Evolutionary conservation across 306 rosid species (phyloP).

Genomic region (Rubus parviflorus): DNA sequence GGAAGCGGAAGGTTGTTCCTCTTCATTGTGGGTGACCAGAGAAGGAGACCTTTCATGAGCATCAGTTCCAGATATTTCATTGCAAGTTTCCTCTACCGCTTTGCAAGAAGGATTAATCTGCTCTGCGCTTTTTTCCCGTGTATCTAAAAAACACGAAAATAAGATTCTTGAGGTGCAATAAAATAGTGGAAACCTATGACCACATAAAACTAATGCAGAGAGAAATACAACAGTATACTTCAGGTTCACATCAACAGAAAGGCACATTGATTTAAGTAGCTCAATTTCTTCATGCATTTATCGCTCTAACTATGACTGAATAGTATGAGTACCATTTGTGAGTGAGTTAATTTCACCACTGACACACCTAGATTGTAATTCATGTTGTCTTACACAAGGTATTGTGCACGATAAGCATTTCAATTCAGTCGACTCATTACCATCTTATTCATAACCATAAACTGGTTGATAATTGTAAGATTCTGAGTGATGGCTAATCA

Average conservation of each 20-base stretch:
- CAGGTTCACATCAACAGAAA: background rate
- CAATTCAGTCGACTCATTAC: background rate
- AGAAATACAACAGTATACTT: background rate
- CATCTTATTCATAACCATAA: background rate
- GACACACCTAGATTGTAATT: background rate
- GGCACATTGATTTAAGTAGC: background rate
- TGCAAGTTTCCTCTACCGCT: constrained; percentile 31
- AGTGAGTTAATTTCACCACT: background rate
- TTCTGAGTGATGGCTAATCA: background rate
- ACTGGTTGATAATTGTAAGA: background rate
- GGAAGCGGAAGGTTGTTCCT: constrained; percentile 27
- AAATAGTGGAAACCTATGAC: background rate
- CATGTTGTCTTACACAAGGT: background rate
- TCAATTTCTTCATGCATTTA: background rate
- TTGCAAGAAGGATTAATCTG: constrained; percentile 33
- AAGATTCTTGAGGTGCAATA: constrained; percentile 1
- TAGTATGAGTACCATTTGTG: background rate
- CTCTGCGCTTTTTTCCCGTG: constrained; percentile 22
- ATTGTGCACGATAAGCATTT: background rate
- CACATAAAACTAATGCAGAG: background rate
- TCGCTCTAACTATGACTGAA: background rate
- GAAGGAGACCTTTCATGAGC: constrained; percentile 24
- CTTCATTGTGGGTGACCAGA: constrained; percentile 18
- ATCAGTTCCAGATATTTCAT: constrained; percentile 32
- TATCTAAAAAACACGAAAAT: constrained; percentile 32